Evolutionary conservation across 768 basidiomycete species (phyloP).

Genomic region (Xerocomus potaroensis): DNA sequence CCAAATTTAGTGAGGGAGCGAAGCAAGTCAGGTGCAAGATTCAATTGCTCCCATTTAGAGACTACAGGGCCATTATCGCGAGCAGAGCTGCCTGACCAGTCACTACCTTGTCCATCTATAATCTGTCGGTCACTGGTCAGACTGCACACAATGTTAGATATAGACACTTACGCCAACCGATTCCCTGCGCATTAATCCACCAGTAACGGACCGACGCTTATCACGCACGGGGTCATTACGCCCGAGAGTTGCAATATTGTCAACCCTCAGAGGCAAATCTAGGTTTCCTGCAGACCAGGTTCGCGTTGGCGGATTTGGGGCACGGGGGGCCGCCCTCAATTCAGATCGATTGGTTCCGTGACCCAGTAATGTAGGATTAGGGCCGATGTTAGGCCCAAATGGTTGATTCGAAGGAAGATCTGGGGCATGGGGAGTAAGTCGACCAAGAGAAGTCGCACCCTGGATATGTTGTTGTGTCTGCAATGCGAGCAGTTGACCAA

Average conservation of each 20-base stretch:
- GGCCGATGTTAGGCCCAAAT: slow-evolving; percentile 35
- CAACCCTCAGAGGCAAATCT: slow-evolving; percentile 62
- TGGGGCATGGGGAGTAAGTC: slow-evolving; percentile 32
- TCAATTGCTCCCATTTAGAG: slow-evolving; percentile 94
- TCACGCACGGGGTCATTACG: slow-evolving; percentile 45
- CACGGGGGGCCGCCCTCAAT: slow-evolving; percentile 52
- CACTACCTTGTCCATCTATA: slow-evolving; percentile 52
- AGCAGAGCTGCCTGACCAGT: slow-evolving; percentile 47
- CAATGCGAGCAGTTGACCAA: slow-evolving; percentile 76
- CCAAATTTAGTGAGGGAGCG: slow-evolving; percentile 91
- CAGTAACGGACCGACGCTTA: slow-evolving; percentile 72
- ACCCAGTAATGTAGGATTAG: slow-evolving; percentile 41
- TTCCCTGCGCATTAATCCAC: slow-evolving; percentile 64
- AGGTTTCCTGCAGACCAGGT: slow-evolving; percentile 84
- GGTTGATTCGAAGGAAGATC: slow-evolving; percentile 45
- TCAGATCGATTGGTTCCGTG: slow-evolving; percentile 68
- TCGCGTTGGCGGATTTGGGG: slow-evolving; percentile 67
- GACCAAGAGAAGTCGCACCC: slow-evolving; percentile 33
- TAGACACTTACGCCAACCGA: slow-evolving; percentile 58
- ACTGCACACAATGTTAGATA: slow-evolving; percentile 4
- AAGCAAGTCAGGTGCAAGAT: slow-evolving; percentile 80
- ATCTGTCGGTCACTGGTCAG: slow-evolving; percentile 37
- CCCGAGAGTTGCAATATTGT: slow-evolving; percentile 35
- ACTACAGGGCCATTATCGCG: slow-evolving; percentile 78
- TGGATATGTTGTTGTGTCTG: slow-evolving; percentile 73